Percentiles rank a stretch among this genome's conserved stretches.
These are phyloP conservation scores for Plasmodium falciparum DNA, from an alignment of 169 alveolate genomes.

Conservation along the genomic window DNA sequence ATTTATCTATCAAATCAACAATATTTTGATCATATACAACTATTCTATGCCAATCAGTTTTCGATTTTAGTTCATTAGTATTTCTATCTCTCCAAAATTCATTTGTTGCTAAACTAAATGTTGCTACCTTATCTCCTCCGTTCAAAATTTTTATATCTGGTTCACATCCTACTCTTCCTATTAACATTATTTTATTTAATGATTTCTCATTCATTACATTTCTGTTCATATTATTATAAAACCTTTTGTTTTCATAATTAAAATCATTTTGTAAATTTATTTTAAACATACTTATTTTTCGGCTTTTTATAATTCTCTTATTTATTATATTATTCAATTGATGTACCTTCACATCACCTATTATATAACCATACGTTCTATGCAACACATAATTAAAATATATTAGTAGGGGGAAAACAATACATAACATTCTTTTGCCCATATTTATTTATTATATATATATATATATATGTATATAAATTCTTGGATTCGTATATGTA, in stretches of 20 bases:
- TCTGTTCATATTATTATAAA: constrained; percentile 14
- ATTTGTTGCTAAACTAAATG: constrained; percentile 77
- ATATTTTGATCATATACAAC: constrained; percentile 74
- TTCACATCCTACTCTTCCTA: constrained; percentile 79
- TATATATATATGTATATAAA: no score
- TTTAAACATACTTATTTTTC: constrained; percentile 17
- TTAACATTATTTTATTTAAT: constrained; percentile 47
- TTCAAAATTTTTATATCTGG: constrained; percentile 77
- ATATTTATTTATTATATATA: no score
- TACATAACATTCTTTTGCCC: no score
- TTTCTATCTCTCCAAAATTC: constrained; percentile 80
- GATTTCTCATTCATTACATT: constrained; percentile 55
- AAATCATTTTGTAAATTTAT: constrained; percentile 30
- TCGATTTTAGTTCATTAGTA: constrained; percentile 49
- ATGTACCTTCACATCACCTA: constrained; percentile 18
- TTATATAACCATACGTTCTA: constrained; percentile 22
- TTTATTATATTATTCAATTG: background rate
- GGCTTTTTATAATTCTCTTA: constrained; percentile 3
- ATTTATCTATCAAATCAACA: constrained; percentile 77
- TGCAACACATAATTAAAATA: background rate
- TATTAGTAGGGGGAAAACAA: no score
- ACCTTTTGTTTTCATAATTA: constrained; percentile 34
- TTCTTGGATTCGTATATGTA: no score
- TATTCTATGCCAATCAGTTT: constrained; percentile 80
- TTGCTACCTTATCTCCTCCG: constrained; percentile 79